phyloP scores from a whole-genome alignment of 805 yeast genomes.

The Hanseniaspora singularis region DNA sequence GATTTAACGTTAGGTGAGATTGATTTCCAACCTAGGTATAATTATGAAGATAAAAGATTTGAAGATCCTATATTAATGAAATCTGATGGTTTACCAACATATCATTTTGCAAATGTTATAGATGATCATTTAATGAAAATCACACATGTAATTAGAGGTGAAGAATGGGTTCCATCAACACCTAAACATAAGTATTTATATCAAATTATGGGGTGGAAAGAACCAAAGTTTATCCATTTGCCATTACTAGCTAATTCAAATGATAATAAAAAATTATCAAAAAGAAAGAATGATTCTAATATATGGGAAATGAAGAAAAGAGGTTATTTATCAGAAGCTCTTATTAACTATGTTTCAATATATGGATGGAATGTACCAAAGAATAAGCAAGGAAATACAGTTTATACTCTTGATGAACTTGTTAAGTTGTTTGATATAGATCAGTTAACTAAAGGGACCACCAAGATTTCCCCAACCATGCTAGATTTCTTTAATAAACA shows the following conservation, averaged over 20 bases:
- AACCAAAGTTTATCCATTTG: conserved; percentile 77
- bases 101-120: conserved; percentile 89
- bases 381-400: conserved; percentile 41
- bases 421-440: conserved; percentile 47
- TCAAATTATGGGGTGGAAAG: conserved; percentile 70
- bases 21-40: conserved; percentile 68
- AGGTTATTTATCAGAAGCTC: conserved; percentile 76
- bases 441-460: conserved; percentile 81
- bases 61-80: conserved; percentile 85
- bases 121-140: conserved; percentile 90
- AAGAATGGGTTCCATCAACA: conserved; percentile 94
- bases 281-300: conserved; percentile 73
- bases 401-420: conserved; percentile 41
- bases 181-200: conserved; percentile 88
- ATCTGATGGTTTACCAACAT: conserved; percentile 92
- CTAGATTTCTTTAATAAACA: conserved; percentile 65
- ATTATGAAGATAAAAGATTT: conserved; percentile 55
- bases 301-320: conserved; percentile 43
- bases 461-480: conserved; percentile 75
- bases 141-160: conserved; percentile 92
- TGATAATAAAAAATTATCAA: conserved; percentile 66
- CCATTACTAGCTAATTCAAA: conserved; percentile 64
- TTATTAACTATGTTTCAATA: conserved; percentile 73
- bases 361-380: conserved; percentile 92
- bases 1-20: conserved; percentile 73